Conservation (phyloP, 148 eudicot genomes). For the Mesembryanthemum crystallinum region DNA sequence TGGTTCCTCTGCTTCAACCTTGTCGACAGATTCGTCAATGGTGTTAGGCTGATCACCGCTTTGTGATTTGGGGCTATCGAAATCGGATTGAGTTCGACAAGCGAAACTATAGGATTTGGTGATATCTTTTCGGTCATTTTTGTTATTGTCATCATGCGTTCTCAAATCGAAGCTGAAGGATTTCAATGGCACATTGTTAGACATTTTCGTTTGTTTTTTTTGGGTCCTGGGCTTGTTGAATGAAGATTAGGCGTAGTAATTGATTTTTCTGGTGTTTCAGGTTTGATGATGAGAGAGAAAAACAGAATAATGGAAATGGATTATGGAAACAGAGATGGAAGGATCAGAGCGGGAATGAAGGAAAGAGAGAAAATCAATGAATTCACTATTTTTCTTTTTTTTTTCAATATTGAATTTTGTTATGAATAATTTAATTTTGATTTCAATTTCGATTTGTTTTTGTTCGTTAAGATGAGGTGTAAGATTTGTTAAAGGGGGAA, state of each 20-base stretch:
- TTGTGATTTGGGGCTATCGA: not conserved
- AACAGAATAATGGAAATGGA: not conserved
- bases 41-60: not conserved
- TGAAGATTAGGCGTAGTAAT: not conserved
- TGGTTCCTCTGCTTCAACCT: constrained; percentile 4
- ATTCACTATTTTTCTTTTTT: not conserved
- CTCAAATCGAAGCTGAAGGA: constrained; percentile 31
- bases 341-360: constrained; percentile 24
- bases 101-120: constrained; percentile 32
- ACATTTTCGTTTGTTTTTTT: constrained; percentile 20
- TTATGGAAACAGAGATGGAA: constrained; percentile 22
- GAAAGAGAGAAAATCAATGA: not conserved
- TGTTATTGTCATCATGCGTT: constrained; percentile 22
- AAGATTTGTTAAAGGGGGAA: not conserved
- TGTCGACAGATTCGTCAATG: constrained; percentile 5
- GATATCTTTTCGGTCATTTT: constrained; percentile 11
- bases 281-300: not conserved
- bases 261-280: not conserved
- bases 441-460: not conserved
- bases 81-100: constrained; percentile 8
- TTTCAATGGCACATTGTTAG: constrained; percentile 33
- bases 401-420: not conserved
- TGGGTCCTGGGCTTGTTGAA: not conserved
- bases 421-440: not conserved
- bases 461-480: not conserved